A percentile compares a stretch with the other conserved stretches of the same genome.
Evolutionary conservation across 2,329 filamentous ascomycete genomes (phyloP).

Genomic region (Exophiala bonariae): DNA sequence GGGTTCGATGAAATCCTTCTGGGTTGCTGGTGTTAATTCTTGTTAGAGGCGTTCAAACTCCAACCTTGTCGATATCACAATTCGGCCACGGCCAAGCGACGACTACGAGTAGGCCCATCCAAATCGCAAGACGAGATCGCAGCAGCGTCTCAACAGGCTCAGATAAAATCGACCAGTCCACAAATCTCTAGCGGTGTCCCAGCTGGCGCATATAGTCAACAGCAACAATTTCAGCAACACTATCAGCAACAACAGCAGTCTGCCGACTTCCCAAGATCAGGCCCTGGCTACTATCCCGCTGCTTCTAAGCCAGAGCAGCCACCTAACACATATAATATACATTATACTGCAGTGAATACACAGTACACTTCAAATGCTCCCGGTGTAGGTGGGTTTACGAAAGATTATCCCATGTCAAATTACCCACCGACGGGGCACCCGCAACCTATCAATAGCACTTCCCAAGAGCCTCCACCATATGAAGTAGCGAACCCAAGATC

Average conservation of each 20-base stretch:
- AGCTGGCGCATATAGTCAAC: neutral
- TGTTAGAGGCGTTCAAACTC: constrained; percentile 17
- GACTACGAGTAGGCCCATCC: constrained; percentile 17
- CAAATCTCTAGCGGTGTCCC: neutral
- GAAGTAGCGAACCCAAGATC: too few species aligned
- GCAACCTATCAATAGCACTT: too few species aligned
- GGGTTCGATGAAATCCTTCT: constrained; percentile 1
- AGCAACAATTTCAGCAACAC: neutral
- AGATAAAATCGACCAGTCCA: too few species aligned
- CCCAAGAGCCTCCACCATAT: too few species aligned
- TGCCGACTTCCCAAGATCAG: neutral
- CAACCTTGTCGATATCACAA: constrained; percentile 23
- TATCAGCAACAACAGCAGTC: neutral
- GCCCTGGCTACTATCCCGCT: neutral
- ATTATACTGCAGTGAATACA: neutral
- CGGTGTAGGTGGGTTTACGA: too few species aligned
- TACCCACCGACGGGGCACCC: too few species aligned
- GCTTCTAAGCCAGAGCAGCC: neutral
- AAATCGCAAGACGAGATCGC: constrained; percentile 1
- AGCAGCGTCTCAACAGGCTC: neutral
- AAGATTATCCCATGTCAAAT: too few species aligned
- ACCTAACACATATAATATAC: neutral
- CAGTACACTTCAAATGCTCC: neutral
- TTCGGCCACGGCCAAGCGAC: constrained; percentile 21
- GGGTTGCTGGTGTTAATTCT: constrained; percentile 9